These are phyloP conservation scores for Petrea volubilis DNA, from an alignment of 257 asterid genomes.

Conservation along the genomic window DNA sequence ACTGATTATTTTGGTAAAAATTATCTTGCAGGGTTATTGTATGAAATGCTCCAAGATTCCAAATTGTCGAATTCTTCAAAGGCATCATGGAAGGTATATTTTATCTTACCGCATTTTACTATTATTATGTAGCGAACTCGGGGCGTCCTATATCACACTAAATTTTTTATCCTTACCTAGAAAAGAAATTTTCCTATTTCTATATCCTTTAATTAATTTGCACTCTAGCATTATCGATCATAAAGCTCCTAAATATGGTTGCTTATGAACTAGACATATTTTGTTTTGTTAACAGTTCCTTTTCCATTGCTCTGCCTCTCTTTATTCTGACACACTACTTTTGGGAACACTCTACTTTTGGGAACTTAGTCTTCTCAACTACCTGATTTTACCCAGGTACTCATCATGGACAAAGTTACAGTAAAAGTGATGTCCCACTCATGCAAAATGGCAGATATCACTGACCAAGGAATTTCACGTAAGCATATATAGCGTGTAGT, in stretches of 20 bases:
- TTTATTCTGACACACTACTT: neutral
- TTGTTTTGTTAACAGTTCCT: neutral
- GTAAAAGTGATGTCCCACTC: constrained; percentile 91
- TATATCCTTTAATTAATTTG: neutral
- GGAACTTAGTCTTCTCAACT: neutral
- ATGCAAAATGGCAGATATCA: constrained; percentile 98
- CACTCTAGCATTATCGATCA: neutral
- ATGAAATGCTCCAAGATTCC: constrained; percentile 83
- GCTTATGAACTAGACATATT: neutral
- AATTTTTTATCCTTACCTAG: neutral
- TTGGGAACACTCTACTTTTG: neutral
- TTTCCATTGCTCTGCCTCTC: neutral
- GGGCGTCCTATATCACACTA: neutral
- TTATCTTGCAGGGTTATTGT: constrained; percentile 59
- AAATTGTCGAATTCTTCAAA: constrained; percentile 65
- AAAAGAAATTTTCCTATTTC: neutral
- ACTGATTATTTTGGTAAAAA: constrained; percentile 25
- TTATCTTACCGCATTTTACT: neutral
- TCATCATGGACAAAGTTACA: constrained; percentile 98
- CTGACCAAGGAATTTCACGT: constrained; percentile 97
- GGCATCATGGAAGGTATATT: constrained; percentile 92
- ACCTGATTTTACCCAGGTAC: constrained; percentile 61
- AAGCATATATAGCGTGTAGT: constrained; percentile 34
- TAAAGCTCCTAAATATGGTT: neutral
- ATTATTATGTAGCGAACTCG: neutral